phyloP scores from a whole-genome alignment of 208 protist species.

The Trypanosomatidae sp. region DNA sequence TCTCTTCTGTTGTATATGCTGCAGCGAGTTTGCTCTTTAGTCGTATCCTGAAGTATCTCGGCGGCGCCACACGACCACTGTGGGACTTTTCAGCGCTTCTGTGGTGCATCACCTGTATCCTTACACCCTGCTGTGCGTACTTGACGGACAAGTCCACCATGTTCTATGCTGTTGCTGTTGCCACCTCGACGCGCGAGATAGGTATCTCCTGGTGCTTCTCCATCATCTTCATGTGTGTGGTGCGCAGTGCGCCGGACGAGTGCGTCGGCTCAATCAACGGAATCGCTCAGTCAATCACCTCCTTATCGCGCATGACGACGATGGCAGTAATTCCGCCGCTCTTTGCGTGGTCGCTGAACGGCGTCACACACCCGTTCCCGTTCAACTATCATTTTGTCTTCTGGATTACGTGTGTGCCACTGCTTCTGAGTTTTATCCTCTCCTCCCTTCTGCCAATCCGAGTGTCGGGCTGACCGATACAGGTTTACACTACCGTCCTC shows the following conservation, averaged over 20 bases:
- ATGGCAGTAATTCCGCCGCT: slow-evolving; percentile 57
- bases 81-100: slow-evolving; percentile 33
- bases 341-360: slow-evolving; percentile 72
- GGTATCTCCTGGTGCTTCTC: slow-evolving; percentile 57
- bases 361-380: slow-evolving; percentile 28
- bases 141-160: slow-evolving; percentile 15
- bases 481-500: not conserved
- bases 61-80: slow-evolving; percentile 23
- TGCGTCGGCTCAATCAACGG: slow-evolving; percentile 58
- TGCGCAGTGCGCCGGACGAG: slow-evolving; percentile 54
- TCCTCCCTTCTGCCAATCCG: slow-evolving; percentile 28
- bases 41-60: slow-evolving; percentile 16
- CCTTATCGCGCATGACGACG: slow-evolving; percentile 44
- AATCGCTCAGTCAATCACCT: slow-evolving; percentile 54
- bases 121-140: slow-evolving; percentile 33
- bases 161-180: slow-evolving; percentile 29
- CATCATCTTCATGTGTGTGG: slow-evolving; percentile 60
- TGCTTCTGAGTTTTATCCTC: slow-evolving; percentile 31
- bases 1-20: slow-evolving; percentile 45
- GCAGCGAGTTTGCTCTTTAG: slow-evolving; percentile 50
- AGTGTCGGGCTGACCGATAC: slow-evolving; percentile 1
- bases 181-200: slow-evolving; percentile 41
- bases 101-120: slow-evolving; percentile 25
- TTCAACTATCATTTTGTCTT: slow-evolving; percentile 64
- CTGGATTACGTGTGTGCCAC: slow-evolving; percentile 41